Percentiles rank a stretch among this genome's conserved stretches.
These are phyloP conservation scores for Rhodotorula sp. DNA, from an alignment of 1,284 basidiomycete genomes.

Conservation along the genomic window DNA sequence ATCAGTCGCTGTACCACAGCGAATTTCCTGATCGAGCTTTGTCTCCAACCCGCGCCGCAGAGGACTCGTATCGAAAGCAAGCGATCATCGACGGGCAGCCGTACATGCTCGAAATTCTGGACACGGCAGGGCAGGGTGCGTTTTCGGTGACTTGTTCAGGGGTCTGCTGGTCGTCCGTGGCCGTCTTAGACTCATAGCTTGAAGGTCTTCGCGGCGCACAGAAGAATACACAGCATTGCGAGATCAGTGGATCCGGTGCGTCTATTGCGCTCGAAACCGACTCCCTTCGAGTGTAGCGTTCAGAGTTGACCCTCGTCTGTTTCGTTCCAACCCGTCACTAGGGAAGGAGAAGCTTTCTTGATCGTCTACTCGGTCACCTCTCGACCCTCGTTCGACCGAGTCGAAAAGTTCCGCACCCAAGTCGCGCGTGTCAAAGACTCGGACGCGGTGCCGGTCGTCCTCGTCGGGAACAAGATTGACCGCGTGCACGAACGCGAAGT, in stretches of 20 bases:
- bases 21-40: too few relatives aligned
- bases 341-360: constrained; percentile 52
- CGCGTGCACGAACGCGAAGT: constrained; percentile 50
- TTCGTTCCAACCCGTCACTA: neutral
- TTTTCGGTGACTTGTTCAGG: neutral
- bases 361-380: constrained; percentile 51
- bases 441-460: constrained; percentile 48
- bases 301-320: neutral
- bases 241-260: constrained; percentile 50
- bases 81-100: constrained; percentile 51
- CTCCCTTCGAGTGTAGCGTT: too few relatives aligned
- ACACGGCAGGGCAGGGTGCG: constrained; percentile 44
- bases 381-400: constrained; percentile 50
- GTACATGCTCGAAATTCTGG: constrained; percentile 51
- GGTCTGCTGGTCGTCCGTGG: neutral
- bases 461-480: constrained; percentile 51
- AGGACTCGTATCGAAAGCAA: constrained; percentile 51
- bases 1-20: too few relatives aligned
- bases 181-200: neutral
- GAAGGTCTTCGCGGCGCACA: neutral
- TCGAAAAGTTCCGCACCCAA: constrained; percentile 49
- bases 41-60: neutral
- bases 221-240: constrained; percentile 52
- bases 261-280: neutral
- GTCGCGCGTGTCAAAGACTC: constrained; percentile 49